These are phyloP conservation scores for Ustilago curta DNA, from an alignment of 1,284 basidiomycete genomes.

Conservation along the genomic window DNA sequence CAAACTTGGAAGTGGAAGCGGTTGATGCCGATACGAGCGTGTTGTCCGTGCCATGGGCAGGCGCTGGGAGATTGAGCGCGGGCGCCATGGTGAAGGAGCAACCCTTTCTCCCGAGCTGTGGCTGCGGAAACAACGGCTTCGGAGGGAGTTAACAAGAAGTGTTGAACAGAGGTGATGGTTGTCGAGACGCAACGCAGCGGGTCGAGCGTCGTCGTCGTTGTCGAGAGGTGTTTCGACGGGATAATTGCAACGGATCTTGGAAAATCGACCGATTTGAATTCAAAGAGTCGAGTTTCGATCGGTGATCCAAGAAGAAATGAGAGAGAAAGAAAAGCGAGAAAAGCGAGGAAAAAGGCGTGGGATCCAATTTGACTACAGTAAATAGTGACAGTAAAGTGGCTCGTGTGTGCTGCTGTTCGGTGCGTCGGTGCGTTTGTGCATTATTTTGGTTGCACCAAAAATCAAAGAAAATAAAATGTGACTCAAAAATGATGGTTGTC, in stretches of 20 bases:
- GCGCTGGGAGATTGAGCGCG: slow-evolving; percentile 60
- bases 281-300: slow-evolving; percentile 21
- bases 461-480: slow-evolving; percentile 13
- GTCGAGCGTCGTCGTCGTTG: slow-evolving; percentile 14
- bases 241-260: neutral
- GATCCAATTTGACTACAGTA: no score
- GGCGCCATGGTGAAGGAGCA: slow-evolving; percentile 35
- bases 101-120: no score
- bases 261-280: slow-evolving; percentile 24
- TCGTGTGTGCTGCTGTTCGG: no score
- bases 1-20: slow-evolving; percentile 46
- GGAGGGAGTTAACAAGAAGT: neutral
- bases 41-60: slow-evolving; percentile 49
- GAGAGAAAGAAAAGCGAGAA: neutral
- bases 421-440: neutral
- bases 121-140: neutral
- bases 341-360: neutral
- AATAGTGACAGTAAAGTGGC: no score
- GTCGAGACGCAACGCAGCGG: neutral
- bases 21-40: slow-evolving; percentile 29
- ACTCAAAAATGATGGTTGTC: slow-evolving; percentile 9
- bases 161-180: neutral
- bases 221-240: neutral
- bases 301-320: slow-evolving; percentile 34
- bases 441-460: slow-evolving; percentile 20